Evolutionary conservation across 768 basidiomycete genomes (phyloP), one percentile per base, ranked within the genome.

Genomic region (Suillus americanus): DNA sequence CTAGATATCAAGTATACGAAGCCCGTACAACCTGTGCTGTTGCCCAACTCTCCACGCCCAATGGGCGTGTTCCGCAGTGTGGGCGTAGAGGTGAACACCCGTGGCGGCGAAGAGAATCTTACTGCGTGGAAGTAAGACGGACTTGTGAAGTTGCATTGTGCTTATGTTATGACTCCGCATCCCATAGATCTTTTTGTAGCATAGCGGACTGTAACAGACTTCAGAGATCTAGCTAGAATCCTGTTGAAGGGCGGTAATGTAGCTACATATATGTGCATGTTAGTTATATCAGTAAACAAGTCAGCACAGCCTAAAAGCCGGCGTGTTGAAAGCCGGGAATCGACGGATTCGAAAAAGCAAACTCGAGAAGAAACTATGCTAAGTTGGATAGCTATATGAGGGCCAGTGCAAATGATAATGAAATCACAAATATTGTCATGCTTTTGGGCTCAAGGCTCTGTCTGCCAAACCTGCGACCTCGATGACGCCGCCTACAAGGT

Each of bases 401-500:
- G 35, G 18, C 38, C 14, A 25, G 38, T 28, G 40, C 10, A 18
- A 30, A 20, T 60, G 40, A 62, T 41, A 25, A 37, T 60, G 38
- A 62, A 13, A n/a, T 56, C 33, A 62, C 16, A 13, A 25, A 41
- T 61, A 62, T 33, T 14, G 9, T 40, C 40, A 41, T 61, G 30
- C 35, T 43, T 61, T 61, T 3, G 35, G 35, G 23, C 53, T 61
- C 28, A 60, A 25, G 13, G 62, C 53, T 62, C 28, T 43, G 40
- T 61, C 56, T 63, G 57, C 85, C 46, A 99, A 74, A 25, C 88
- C 90, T 20, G 95, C 92, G 16, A 93, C 95, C 73, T 98, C 97
- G 62, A 99, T 90, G 14, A 95, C 81, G 2, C 97, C 97, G 23
- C 97, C 97, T 8, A 99, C 89, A 18, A 99, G 84, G 78, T 96